A percentile compares a stretch with the other conserved stretches of the same genome.
Conservation (phyloP, 2,329 filamentous ascomycete genomes). For the Neofusicoccum sp. region DNA sequence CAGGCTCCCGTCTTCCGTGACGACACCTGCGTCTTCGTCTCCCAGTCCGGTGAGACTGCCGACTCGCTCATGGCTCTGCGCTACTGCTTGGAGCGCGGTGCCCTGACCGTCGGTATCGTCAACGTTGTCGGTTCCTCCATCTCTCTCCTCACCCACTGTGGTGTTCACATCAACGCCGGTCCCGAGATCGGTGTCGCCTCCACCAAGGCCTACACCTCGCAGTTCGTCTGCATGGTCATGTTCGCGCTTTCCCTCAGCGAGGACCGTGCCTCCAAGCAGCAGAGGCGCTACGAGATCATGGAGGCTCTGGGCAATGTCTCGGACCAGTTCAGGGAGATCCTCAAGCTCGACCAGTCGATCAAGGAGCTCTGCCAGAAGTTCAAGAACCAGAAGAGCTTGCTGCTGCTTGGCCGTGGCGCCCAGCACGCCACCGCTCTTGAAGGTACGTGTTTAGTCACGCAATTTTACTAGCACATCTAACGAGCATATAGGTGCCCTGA, state of each 20-base stretch:
- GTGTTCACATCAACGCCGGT: conserved; percentile 98
- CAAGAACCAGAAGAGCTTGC: conserved; percentile 94
- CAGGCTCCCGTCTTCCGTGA: conserved; percentile 98
- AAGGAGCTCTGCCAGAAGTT: conserved; percentile 93
- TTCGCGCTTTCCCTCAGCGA: conserved; percentile 95
- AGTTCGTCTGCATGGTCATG: conserved; percentile 99
- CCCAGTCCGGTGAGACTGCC: conserved; percentile 96
- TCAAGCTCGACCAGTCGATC: conserved; percentile 88
- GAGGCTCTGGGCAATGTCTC: conserved; percentile 85
- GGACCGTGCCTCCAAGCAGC: conserved; percentile 91
- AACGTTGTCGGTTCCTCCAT: conserved; percentile 99
- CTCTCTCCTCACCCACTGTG: conserved; percentile 97
- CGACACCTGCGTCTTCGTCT: conserved; percentile 98
- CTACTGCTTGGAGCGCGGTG: conserved; percentile 97
- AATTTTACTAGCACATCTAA: conserved; percentile 22
- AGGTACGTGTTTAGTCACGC: conserved; percentile 47
- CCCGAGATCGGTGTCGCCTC: conserved; percentile 98
- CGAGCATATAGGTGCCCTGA: conserved; percentile 66
- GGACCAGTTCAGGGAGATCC: conserved; percentile 84
- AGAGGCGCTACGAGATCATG: conserved; percentile 93
- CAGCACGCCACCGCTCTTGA: conserved; percentile 97
- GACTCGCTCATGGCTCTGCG: conserved; percentile 95
- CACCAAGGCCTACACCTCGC: conserved; percentile 98
- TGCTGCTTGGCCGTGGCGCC: conserved; percentile 89
- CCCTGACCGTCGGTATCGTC: conserved; percentile 95